Evolutionary conservation across 2,329 filamentous ascomycete species (phyloP), one percentile per base, ranked within the genome.

Genomic region (Calycina herbarum): DNA sequence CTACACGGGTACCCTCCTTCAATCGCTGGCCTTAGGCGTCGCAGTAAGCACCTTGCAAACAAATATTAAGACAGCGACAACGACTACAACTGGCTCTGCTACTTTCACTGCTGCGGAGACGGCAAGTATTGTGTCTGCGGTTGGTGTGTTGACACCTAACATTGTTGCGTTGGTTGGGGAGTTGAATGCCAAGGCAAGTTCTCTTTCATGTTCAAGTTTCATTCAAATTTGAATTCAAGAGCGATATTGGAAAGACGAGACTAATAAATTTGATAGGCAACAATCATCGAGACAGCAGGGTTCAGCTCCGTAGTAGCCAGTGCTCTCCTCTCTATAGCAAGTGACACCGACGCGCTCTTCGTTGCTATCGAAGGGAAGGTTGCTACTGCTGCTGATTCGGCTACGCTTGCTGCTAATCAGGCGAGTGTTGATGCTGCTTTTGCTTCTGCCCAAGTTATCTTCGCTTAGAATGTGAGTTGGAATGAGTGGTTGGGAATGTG

Each of bases 151-250:
- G 45, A 64, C 64, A 40, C 61, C 61, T 29, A 61, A 57, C 2
- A 58, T 66, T 29, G 33, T 57, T 24, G 61, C 64, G 31, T 61
- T 66, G 15, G 57, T 66, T 61, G 38, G 24, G 15, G 51, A 61
- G 35, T 61, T 66, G 20, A 58, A 66, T 58, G 64, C 57, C 10
- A 66, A 63, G 56, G 64, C 63, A 63, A 60, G 57, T 57, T n/a
- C 27, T 31, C 8, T 27, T 51, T 8, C 45, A 51, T 20, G 24
- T 10, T 20, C 24, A 51, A n/a, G 17, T 10, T n/a, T 51, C 13
- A 2, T 20, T 20, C 45, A 20, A 27, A 51, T 51, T 8, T 10
- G 45, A 38, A 38, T 11, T 38, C 3, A 2, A 38, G 11, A 13
- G 8, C 2, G 35, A 11, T 6, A 38, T 13, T 38, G 35, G 35